Conservation (phyloP, 768 basidiomycete genomes). For the Lactifluus subvellereus region DNA sequence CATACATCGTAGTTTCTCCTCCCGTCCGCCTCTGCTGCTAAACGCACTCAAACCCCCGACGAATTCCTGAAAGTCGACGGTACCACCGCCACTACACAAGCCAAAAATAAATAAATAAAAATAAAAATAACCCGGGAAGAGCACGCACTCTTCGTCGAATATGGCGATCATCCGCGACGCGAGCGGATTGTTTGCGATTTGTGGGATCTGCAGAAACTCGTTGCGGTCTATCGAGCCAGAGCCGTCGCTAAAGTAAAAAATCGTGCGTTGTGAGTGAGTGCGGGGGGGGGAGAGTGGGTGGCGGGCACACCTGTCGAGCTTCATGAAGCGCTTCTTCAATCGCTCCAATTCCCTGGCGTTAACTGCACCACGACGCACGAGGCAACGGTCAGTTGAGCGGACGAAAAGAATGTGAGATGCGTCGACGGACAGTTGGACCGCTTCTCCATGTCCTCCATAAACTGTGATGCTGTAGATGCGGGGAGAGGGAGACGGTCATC, state of each 20-base stretch:
- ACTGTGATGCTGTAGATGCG: slow-evolving; percentile 64
- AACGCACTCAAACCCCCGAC: slow-evolving; percentile 97
- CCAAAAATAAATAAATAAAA: neutral
- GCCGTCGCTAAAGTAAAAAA: slow-evolving; percentile 59
- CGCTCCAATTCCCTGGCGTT: slow-evolving; percentile 90
- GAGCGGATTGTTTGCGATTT: slow-evolving; percentile 96
- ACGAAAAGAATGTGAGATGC: neutral
- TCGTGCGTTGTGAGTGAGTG: neutral
- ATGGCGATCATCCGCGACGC: slow-evolving; percentile 99
- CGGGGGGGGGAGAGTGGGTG: neutral
- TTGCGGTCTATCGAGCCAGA: slow-evolving; percentile 98
- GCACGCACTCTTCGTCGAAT: slow-evolving; percentile 94
- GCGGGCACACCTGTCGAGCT: slow-evolving; percentile 77
- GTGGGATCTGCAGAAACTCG: slow-evolving; percentile 97
- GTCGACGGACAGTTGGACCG: slow-evolving; percentile 86
- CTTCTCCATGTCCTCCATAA: slow-evolving; percentile 97
- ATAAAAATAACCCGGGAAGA: neutral
- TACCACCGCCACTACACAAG: slow-evolving; percentile 79
- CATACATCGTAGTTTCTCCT: slow-evolving; percentile 94
- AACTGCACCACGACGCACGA: slow-evolving; percentile 47
- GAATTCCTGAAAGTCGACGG: slow-evolving; percentile 99
- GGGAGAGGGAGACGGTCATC: neutral
- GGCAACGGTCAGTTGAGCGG: neutral
- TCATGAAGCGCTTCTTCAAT: slow-evolving; percentile 99
- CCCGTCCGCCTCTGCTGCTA: slow-evolving; percentile 91